These are phyloP conservation scores for Starmerella gropengiesseri DNA, from an alignment of 805 yeast genomes.

Conservation along the genomic window DNA sequence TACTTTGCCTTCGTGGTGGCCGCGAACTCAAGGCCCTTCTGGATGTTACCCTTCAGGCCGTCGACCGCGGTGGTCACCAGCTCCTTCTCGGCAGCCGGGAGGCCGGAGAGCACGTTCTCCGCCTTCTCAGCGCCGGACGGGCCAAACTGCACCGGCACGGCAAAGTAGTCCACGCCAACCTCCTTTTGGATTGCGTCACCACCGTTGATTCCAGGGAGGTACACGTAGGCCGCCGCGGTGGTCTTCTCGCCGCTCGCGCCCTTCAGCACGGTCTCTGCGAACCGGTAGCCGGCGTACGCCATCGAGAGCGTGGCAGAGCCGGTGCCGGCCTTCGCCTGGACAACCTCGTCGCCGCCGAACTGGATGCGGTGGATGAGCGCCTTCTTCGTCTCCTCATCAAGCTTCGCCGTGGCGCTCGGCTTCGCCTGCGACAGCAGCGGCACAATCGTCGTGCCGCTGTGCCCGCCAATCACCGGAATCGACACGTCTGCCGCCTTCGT, in stretches of 20 bases:
- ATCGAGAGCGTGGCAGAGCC: slow-evolving; percentile 93
- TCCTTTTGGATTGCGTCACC: slow-evolving; percentile 57
- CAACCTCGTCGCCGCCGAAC: slow-evolving; percentile 95
- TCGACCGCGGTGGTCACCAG: slow-evolving; percentile 75
- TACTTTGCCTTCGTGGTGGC: slow-evolving; percentile 21
- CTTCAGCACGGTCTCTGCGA: slow-evolving; percentile 48
- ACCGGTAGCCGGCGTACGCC: slow-evolving; percentile 88
- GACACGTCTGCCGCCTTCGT: slow-evolving; percentile 38
- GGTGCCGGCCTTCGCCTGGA: slow-evolving; percentile 84
- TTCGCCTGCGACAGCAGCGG: slow-evolving; percentile 53
- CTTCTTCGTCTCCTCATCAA: slow-evolving; percentile 34
- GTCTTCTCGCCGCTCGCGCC: slow-evolving; percentile 33
- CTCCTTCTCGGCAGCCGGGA: slow-evolving; percentile 71
- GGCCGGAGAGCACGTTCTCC: slow-evolving; percentile 53
- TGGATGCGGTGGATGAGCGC: slow-evolving; percentile 79
- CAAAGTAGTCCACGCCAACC: slow-evolving; percentile 68
- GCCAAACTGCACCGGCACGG: slow-evolving; percentile 63
- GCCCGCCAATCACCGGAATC: slow-evolving; percentile 83
- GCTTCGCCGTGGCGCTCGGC: slow-evolving; percentile 29
- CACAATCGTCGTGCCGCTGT: slow-evolving; percentile 88
- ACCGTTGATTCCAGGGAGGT: slow-evolving; percentile 30
- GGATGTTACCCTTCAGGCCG: slow-evolving; percentile 80
- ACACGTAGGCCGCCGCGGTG: slow-evolving; percentile 36
- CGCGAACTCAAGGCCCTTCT: slow-evolving; percentile 86
- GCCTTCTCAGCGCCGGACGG: slow-evolving; percentile 58